Evolutionary conservation across 2,329 filamentous ascomycete genomes (phyloP).

Genomic region (Chaetomium strumarium): DNA sequence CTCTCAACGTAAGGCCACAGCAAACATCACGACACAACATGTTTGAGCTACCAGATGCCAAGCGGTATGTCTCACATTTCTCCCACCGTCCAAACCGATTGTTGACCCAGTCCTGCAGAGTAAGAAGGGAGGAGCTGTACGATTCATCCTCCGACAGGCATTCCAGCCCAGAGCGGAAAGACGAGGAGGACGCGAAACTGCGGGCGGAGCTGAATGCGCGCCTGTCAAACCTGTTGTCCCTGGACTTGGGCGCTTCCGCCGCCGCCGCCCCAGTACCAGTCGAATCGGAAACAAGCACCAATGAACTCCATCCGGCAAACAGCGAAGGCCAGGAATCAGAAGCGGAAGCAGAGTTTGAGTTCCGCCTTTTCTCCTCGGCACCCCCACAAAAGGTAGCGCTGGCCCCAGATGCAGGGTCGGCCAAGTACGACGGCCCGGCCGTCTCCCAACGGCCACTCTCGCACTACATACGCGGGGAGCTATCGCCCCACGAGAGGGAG

Average conservation of each 20-base stretch:
- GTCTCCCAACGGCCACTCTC: conserved; percentile 38
- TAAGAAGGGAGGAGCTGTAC: conserved; percentile 50
- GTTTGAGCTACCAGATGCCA: conserved; percentile 49
- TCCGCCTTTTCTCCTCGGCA: conserved; percentile 48
- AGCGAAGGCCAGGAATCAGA: conserved; percentile 24
- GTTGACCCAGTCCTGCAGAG: conserved; percentile 31
- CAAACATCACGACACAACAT: conserved; percentile 29
- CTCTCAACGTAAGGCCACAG: no score
- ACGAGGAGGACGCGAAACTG: conserved; percentile 33
- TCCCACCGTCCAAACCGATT: background rate
- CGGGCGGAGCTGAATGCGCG: conserved; percentile 42
- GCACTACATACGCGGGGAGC: conserved; percentile 43
- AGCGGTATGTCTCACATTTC: conserved; percentile 36
- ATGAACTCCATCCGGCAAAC: background rate
- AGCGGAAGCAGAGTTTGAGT: conserved; percentile 42
- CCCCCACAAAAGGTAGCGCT: conserved; percentile 44
- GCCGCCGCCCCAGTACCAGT: background rate
- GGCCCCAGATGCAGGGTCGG: conserved; percentile 33
- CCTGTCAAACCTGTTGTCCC: conserved; percentile 41
- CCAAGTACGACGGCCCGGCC: conserved; percentile 34
- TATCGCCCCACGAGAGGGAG: conserved; percentile 32
- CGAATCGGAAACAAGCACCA: background rate
- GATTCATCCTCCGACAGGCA: conserved; percentile 32
- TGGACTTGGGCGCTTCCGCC: conserved; percentile 28
- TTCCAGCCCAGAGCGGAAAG: conserved; percentile 27